Evolutionary conservation across 768 basidiomycete genomes (phyloP).

Genomic region (Antrodiella citrinella): DNA sequence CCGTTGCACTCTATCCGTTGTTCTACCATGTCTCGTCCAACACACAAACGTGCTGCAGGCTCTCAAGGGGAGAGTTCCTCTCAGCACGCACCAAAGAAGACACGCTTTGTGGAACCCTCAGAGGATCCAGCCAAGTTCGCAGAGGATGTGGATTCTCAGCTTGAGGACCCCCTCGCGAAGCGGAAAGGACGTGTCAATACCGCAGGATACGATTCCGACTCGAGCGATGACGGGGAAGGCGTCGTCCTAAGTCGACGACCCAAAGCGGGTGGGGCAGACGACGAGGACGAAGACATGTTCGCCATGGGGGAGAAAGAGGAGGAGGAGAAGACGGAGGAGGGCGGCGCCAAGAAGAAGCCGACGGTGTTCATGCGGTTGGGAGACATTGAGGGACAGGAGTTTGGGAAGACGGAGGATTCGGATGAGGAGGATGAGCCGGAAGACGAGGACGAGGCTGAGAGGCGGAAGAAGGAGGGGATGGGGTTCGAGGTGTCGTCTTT

Average conservation of each 20-base stretch:
- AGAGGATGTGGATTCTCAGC: conserved; percentile 66
- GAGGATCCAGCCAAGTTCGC: conserved; percentile 73
- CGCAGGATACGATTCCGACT: conserved; percentile 91
- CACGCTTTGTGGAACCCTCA: conserved; percentile 68
- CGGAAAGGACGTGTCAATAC: conserved; percentile 72
- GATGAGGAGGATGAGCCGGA: conserved; percentile 38
- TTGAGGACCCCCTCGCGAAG: conserved; percentile 55
- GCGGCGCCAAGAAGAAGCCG: conserved; percentile 44
- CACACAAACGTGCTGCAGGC: conserved; percentile 36
- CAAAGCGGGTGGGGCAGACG: conserved; percentile 33
- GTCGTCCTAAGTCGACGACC: conserved; percentile 73
- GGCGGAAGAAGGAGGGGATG: conserved; percentile 79
- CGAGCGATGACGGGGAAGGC: conserved; percentile 91
- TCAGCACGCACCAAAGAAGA: conserved; percentile 47
- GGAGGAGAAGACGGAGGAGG: conserved; percentile 31
- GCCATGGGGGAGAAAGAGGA: conserved; percentile 55
- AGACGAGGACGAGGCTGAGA: conserved; percentile 74
- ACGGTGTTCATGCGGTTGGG: conserved; percentile 77
- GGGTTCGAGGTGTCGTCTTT: conserved; percentile 91
- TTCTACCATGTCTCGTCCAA: conserved; percentile 31
- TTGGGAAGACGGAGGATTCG: conserved; percentile 41
- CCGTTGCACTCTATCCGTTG: no score
- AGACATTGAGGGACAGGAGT: conserved; percentile 97
- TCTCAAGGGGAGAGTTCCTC: conserved; percentile 26
- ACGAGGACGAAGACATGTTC: conserved; percentile 72